phyloP scores from a whole-genome alignment of 139 green algal species.

The Asterochloris erici region DNA sequence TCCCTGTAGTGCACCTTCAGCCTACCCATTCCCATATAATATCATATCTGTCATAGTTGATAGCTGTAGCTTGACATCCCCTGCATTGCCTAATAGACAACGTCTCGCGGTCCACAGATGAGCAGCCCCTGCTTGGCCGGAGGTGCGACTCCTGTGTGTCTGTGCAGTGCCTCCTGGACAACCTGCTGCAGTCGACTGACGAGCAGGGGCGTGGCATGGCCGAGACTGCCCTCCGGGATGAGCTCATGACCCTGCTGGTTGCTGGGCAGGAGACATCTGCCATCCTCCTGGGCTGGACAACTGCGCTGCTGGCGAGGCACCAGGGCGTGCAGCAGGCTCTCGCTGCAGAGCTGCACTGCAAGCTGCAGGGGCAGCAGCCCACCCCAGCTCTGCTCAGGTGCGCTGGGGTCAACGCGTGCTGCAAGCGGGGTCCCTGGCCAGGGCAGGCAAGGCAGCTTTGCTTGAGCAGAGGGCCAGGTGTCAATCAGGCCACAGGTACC shows the following conservation, averaged over 20 bases:
- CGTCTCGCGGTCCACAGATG: too few relatives aligned
- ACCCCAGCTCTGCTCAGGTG: background rate
- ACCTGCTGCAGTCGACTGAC: conserved; percentile 58
- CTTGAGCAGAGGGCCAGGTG: too few relatives aligned
- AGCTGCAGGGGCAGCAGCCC: background rate
- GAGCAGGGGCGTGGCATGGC: conserved; percentile 63
- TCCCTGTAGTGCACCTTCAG: too few relatives aligned
- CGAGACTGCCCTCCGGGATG: conserved; percentile 65
- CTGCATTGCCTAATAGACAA: too few relatives aligned
- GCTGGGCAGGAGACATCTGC: conserved; percentile 86
- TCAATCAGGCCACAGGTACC: background rate
- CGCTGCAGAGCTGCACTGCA: conserved; percentile 42
- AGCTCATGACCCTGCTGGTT: conserved; percentile 84
- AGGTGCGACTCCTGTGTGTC: background rate
- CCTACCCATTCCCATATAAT: too few relatives aligned
- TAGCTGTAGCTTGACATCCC: too few relatives aligned
- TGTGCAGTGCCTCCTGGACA: conserved; percentile 59
- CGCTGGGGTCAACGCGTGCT: background rate
- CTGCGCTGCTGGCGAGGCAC: conserved; percentile 65
- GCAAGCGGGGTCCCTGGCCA: background rate
- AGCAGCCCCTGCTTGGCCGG: too few relatives aligned
- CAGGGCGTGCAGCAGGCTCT: conserved; percentile 48
- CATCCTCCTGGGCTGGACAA: conserved; percentile 79
- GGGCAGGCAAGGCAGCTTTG: background rate
- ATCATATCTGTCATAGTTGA: too few relatives aligned